These are phyloP conservation scores for Biancaea sappan DNA, from an alignment of 306 rosid genomes.

Conservation along the genomic window DNA sequence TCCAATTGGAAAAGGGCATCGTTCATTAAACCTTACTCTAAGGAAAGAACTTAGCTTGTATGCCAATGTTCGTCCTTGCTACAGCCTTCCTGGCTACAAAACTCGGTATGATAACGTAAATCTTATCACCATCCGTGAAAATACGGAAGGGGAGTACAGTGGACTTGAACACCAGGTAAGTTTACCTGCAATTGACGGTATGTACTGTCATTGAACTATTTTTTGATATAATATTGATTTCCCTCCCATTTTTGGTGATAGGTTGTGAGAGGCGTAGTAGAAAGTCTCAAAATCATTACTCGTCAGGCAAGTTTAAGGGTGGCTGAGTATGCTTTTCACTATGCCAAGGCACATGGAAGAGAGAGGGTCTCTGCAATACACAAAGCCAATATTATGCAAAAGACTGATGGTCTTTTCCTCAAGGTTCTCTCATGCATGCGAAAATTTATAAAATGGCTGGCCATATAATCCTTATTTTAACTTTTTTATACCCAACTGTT, in stretches of 20 bases:
- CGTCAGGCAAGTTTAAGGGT: conserved; percentile 99
- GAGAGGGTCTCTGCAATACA: conserved; percentile 96
- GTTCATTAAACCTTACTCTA: conserved; percentile 93
- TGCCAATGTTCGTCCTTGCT: conserved; percentile 97
- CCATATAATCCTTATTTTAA: conserved; percentile 17
- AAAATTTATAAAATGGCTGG: neutral
- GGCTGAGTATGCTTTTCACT: conserved; percentile 98
- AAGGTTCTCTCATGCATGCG: conserved; percentile 34
- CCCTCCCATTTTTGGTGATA: conserved; percentile 42
- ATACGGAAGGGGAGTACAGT: conserved; percentile 96
- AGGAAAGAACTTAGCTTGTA: conserved; percentile 95
- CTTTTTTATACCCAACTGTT: conserved; percentile 24
- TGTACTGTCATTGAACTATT: conserved; percentile 2
- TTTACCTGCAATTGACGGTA: conserved; percentile 6
- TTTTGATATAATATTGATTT: neutral
- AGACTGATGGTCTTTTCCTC: conserved; percentile 96
- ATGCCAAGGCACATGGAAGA: conserved; percentile 94
- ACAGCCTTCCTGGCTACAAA: conserved; percentile 94
- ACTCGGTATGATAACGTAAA: conserved; percentile 87
- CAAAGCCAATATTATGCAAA: conserved; percentile 99
- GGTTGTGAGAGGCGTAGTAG: conserved; percentile 99
- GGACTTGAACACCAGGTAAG: conserved; percentile 99
- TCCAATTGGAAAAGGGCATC: conserved; percentile 98
- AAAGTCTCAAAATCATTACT: conserved; percentile 96
- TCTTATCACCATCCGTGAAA: conserved; percentile 96